Evolutionary conservation across 2,329 filamentous ascomycete species (phyloP).

Genomic region (Cladophialophora psammophila): DNA sequence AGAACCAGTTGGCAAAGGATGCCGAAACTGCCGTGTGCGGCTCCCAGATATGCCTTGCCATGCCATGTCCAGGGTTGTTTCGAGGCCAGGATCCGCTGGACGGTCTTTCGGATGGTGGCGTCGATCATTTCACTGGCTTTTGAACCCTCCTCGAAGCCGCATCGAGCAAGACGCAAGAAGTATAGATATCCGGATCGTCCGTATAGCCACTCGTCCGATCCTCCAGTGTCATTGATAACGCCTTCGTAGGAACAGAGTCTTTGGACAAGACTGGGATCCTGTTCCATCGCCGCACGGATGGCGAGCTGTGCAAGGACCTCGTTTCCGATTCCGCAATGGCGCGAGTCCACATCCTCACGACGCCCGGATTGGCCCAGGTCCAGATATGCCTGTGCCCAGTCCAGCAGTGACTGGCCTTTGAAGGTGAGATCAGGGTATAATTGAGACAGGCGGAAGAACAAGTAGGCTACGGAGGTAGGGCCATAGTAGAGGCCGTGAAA

Average conservation of each 20-base stretch:
- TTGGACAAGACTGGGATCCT: conserved; percentile 51
- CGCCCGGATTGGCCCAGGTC: conserved; percentile 27
- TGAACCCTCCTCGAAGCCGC: conserved; percentile 61
- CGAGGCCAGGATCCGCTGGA: conserved; percentile 65
- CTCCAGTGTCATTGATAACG: conserved; percentile 44
- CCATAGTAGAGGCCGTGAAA: conserved; percentile 59
- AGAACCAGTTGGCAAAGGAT: conserved; percentile 74
- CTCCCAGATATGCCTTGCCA: conserved; percentile 68
- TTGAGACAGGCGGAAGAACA: conserved; percentile 60
- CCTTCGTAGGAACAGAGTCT: conserved; percentile 41
- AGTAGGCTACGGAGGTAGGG: conserved; percentile 63
- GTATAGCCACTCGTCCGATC: conserved; percentile 70
- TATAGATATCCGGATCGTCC: conserved; percentile 74
- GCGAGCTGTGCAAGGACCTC: conserved; percentile 59
- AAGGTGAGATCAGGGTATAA: conserved; percentile 55
- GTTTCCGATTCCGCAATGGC: conserved; percentile 59
- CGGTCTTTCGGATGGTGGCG: conserved; percentile 63
- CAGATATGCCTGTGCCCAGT: conserved; percentile 59
- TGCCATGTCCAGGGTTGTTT: conserved; percentile 69
- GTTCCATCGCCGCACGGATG: conserved; percentile 54
- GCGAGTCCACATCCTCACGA: conserved; percentile 47
- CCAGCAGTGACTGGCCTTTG: conserved; percentile 50
- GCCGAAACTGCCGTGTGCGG: conserved; percentile 72
- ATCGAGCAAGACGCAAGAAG: conserved; percentile 68
- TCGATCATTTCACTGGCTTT: conserved; percentile 59